Conservation (phyloP, 768 basidiomycete species). For the Calocera cornea region DNA sequence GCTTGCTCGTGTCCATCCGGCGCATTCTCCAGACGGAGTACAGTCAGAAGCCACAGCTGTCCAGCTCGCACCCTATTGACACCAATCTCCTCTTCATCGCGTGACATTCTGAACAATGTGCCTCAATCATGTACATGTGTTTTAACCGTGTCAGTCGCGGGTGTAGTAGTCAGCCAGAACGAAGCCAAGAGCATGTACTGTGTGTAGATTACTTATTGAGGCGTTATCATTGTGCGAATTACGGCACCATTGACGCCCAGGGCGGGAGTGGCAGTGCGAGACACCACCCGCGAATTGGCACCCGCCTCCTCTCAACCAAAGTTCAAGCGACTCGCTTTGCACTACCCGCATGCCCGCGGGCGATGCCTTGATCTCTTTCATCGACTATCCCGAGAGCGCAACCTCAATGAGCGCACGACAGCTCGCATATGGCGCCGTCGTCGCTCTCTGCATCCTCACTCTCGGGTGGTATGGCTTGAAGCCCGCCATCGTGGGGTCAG, state of each 20-base stretch:
- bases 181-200: too few species aligned
- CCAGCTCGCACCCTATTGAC: conserved; percentile 22
- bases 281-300: too few species aligned
- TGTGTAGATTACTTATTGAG: too few species aligned
- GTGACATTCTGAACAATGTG: conserved; percentile 3
- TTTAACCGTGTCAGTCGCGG: too few species aligned
- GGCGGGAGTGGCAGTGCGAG: too few species aligned
- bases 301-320: too few species aligned
- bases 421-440: neutral
- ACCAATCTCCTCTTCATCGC: conserved; percentile 24
- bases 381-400: neutral
- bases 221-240: too few species aligned
- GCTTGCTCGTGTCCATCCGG: conserved; percentile 15
- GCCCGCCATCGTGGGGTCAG: neutral
- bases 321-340: too few species aligned
- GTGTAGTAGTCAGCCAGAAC: too few species aligned
- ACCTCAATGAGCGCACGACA: neutral
- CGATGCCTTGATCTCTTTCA: neutral
- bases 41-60: conserved; percentile 30
- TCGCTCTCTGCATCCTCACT: neutral
- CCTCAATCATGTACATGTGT: neutral
- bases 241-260: too few species aligned
- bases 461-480: neutral
- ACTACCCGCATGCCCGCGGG: neutral
- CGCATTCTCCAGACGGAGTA: conserved; percentile 20